Evolutionary conservation across 2,329 filamentous ascomycete genomes (phyloP).

Genomic region (Rhynchosporium secalis): DNA sequence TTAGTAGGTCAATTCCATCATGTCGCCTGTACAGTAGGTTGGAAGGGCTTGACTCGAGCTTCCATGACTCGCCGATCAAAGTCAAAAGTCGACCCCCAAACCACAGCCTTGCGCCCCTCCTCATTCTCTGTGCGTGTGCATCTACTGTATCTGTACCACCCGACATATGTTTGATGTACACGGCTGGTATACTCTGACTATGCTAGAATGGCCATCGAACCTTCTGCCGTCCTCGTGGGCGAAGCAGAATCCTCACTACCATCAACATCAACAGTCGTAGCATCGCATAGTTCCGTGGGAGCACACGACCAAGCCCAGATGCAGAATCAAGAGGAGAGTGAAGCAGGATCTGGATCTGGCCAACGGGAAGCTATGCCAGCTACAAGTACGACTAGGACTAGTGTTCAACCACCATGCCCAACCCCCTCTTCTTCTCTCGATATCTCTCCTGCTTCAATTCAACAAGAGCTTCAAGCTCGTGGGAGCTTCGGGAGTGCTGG

Average conservation of each 20-base stretch:
- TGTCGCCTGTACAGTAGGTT: neutral
- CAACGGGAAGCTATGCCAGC: slow-evolving; percentile 16
- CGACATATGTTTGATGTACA: neutral
- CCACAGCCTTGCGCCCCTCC: slow-evolving; percentile 3
- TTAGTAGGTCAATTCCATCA: neutral
- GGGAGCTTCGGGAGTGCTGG: slow-evolving; percentile 1
- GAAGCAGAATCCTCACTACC: slow-evolving; percentile 18
- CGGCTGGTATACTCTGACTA: slow-evolving; percentile 8
- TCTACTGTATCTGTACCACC: neutral
- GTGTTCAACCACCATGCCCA: slow-evolving; percentile 10
- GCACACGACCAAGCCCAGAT: slow-evolving; percentile 21
- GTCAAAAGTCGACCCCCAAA: neutral
- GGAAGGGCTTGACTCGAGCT: no score
- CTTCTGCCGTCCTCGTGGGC: slow-evolving; percentile 25
- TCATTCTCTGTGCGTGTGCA: neutral
- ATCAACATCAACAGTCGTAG: neutral
- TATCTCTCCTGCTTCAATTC: neutral
- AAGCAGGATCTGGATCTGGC: neutral
- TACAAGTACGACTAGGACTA: slow-evolving; percentile 17
- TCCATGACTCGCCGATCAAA: no score
- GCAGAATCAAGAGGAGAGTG: slow-evolving; percentile 5
- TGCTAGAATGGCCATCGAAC: slow-evolving; percentile 32
- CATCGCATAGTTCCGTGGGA: slow-evolving; percentile 13
- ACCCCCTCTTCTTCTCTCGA: slow-evolving; percentile 7
- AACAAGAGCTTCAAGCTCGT: slow-evolving; percentile 8